Percentiles rank a stretch among this genome's conserved stretches.
These are phyloP conservation scores for Helotiales sp. DNA, from an alignment of 2,329 filamentous ascomycete species.

Conservation along the genomic window DNA sequence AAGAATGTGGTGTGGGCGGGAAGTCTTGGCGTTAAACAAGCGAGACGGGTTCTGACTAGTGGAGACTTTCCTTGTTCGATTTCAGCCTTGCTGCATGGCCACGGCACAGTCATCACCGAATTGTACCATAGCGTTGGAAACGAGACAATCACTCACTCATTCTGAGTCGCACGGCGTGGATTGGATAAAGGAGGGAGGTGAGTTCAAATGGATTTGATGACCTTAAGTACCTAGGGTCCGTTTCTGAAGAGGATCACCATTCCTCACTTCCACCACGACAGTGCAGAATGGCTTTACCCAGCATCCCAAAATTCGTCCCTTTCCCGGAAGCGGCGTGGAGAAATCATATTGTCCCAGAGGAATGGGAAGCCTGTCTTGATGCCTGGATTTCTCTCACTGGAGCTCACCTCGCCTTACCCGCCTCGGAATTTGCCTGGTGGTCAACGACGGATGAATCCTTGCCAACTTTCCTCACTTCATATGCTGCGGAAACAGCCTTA, in stretches of 20 bases:
- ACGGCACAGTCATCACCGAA: constrained; percentile 15
- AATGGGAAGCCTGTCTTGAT: constrained; percentile 79
- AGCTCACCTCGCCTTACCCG: constrained; percentile 64
- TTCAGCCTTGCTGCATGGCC: constrained; percentile 26
- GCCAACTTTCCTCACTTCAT: constrained; percentile 67
- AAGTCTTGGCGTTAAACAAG: constrained; percentile 35
- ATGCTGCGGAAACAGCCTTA: constrained; percentile 60
- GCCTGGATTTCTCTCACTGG: constrained; percentile 75
- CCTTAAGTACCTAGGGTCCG: not conserved
- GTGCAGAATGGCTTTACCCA: constrained; percentile 45
- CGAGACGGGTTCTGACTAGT: constrained; percentile 26
- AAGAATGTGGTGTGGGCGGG: constrained; percentile 34
- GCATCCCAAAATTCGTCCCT: constrained; percentile 74
- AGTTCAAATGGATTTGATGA: not conserved
- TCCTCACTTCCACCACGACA: not conserved
- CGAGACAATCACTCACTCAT: not conserved
- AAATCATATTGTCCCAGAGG: constrained; percentile 65
- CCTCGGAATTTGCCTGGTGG: constrained; percentile 57
- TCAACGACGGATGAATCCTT: constrained; percentile 64
- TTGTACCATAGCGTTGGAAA: not conserved
- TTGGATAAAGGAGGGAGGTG: not conserved
- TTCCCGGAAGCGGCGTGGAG: constrained; percentile 75
- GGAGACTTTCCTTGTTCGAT: not conserved
- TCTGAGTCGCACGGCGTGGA: constrained; percentile 32
- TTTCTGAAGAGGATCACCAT: not conserved